Evolutionary conservation across 192 early-diverging fungal species (phyloP).

Genomic region (Coemansia javaensis): DNA sequence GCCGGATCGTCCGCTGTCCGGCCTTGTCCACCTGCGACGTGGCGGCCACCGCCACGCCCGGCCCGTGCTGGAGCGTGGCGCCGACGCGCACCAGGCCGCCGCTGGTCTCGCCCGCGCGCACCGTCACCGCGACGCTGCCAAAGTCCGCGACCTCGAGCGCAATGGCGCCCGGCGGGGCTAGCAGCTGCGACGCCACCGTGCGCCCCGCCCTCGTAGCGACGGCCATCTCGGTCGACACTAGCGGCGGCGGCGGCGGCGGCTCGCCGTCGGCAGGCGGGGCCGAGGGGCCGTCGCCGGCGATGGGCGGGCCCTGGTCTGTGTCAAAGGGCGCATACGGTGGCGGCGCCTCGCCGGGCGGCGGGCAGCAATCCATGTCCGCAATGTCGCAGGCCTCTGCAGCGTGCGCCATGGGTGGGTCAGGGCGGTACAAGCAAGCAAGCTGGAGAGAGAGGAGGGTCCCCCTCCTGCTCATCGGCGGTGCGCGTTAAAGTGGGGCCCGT

Average conservation of each 20-base stretch:
- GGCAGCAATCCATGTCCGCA: background rate
- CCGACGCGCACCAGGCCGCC: constrained; percentile 4
- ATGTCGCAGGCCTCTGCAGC: background rate
- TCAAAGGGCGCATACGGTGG: constrained; percentile 27
- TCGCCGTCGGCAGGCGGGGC: no score
- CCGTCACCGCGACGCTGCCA: constrained; percentile 1
- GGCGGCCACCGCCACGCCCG: background rate
- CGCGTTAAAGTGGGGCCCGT: no score
- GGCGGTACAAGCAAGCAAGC: no score
- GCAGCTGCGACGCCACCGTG: constrained; percentile 7
- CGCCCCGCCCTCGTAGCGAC: background rate
- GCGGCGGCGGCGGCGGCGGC: no score
- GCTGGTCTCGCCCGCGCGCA: constrained; percentile 2
- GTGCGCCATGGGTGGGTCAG: background rate
- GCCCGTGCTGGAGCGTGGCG: background rate
- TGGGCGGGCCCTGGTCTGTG: background rate
- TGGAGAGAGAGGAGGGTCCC: no score
- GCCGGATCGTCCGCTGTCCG: background rate
- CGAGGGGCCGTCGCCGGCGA: background rate
- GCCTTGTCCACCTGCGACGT: background rate
- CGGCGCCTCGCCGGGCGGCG: constrained; percentile 6
- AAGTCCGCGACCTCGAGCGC: no score
- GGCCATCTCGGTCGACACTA: background rate
- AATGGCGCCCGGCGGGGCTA: no score
- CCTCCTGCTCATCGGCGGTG: no score